Conservation (phyloP, 73 alveolate genomes). For the Symbiodinium pilosum region DNA sequence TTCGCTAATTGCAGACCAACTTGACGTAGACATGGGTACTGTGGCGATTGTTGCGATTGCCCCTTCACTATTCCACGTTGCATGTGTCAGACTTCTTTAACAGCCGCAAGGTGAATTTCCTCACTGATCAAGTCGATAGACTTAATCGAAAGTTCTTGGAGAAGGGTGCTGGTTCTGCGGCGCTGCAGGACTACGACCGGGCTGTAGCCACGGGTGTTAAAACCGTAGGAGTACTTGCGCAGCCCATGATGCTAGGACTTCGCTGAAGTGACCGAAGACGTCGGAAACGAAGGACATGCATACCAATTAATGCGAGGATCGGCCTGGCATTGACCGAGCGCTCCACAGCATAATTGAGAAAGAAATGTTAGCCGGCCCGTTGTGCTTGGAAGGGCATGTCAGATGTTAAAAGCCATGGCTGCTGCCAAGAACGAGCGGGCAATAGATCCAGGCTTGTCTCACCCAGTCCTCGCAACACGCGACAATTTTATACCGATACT, state of each 20-base stretch:
- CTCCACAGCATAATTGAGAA: too few relatives aligned
- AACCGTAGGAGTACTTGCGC: not conserved
- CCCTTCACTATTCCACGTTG: too few relatives aligned
- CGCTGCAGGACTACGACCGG: not conserved
- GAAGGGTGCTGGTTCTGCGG: not conserved
- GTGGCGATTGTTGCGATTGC: too few relatives aligned
- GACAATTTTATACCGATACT: too few relatives aligned
- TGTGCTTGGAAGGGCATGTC: too few relatives aligned
- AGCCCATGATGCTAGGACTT: not conserved
- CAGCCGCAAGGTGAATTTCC: slow-evolving; percentile 20
- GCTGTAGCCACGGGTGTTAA: not conserved
- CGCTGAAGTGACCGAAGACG: slow-evolving; percentile 5
- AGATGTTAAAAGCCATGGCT: too few relatives aligned
- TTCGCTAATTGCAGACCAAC: too few relatives aligned
- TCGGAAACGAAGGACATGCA: slow-evolving; percentile 78
- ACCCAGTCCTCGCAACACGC: not conserved
- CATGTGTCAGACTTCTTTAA: too few relatives aligned
- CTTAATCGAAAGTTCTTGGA: not conserved
- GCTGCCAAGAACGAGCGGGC: not conserved
- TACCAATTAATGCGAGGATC: slow-evolving; percentile 53
- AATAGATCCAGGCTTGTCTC: not conserved
- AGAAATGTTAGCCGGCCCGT: too few relatives aligned
- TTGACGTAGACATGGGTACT: too few relatives aligned
- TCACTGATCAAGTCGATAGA: not conserved
- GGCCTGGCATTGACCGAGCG: slow-evolving; percentile 30